Conservation (phyloP, 139 green algal species). For the Ettlia oleoabundans region DNA sequence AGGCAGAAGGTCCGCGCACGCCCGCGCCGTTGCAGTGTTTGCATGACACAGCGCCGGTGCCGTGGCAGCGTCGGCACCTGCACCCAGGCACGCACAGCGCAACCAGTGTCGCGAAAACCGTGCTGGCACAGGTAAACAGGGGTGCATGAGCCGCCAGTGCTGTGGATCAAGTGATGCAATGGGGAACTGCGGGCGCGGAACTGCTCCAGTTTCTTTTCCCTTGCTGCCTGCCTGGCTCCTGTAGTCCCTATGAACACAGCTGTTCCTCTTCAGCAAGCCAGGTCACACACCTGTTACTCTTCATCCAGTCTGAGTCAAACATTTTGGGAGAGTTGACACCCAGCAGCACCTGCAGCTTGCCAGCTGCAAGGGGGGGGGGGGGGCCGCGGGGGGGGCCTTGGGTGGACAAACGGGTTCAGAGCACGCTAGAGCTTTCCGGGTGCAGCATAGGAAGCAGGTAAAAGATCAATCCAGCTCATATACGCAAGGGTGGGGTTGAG, state of each 20-base stretch:
- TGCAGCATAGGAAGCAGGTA: too few relatives aligned
- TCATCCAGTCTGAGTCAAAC: conserved; percentile 32
- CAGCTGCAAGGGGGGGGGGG: background rate
- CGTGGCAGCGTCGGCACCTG: conserved; percentile 34
- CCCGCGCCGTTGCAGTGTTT: conserved; percentile 26
- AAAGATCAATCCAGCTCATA: too few relatives aligned
- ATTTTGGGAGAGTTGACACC: conserved; percentile 9
- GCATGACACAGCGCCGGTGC: conserved; percentile 18
- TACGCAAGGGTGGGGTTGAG: too few relatives aligned
- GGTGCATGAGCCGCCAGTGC: too few relatives aligned
- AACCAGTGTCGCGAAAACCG: too few relatives aligned
- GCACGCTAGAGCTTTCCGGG: too few relatives aligned
- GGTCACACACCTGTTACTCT: conserved; percentile 29
- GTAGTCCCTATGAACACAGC: too few relatives aligned
- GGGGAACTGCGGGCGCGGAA: too few relatives aligned
- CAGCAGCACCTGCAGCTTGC: conserved; percentile 26
- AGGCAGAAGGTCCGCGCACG: background rate
- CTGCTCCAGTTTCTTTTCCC: too few relatives aligned
- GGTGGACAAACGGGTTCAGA: too few relatives aligned
- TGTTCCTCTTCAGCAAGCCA: background rate
- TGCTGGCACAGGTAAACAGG: conserved; percentile 9
- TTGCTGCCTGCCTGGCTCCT: background rate
- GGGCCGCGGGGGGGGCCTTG: background rate
- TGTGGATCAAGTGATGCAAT: too few relatives aligned
- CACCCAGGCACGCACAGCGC: background rate